Percentiles rank a stretch among this genome's conserved stretches.
These are phyloP conservation scores for Sherardia arvensis DNA, from an alignment of 257 asterid species.

Conservation along the genomic window DNA sequence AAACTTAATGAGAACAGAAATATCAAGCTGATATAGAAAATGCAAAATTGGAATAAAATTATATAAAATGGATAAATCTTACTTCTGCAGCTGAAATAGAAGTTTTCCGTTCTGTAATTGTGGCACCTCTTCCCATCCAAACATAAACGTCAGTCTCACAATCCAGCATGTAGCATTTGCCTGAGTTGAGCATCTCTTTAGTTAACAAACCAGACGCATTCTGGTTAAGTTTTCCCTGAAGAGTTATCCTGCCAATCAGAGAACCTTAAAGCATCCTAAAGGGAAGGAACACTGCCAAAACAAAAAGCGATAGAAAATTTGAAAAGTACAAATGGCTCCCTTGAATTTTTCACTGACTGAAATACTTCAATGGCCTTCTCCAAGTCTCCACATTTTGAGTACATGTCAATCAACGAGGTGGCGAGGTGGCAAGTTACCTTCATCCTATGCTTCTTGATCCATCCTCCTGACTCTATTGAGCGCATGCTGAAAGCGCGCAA, in stretches of 20 bases:
- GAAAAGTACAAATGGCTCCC: constrained; percentile 11
- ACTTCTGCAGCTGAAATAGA: constrained; percentile 58
- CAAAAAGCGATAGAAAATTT: constrained; percentile 9
- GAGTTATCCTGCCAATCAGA: constrained; percentile 44
- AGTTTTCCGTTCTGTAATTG: constrained; percentile 50
- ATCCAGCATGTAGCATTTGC: constrained; percentile 62
- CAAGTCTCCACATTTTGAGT: constrained; percentile 70
- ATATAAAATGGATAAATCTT: constrained; percentile 11
- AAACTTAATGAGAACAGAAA: neutral
- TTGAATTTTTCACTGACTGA: constrained; percentile 21
- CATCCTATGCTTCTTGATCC: constrained; percentile 55
- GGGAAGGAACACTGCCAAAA: constrained; percentile 9
- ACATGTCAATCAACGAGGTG: constrained; percentile 70
- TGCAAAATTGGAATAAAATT: neutral
- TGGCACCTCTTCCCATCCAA: constrained; percentile 71
- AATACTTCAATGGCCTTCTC: constrained; percentile 67
- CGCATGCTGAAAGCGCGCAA: constrained; percentile 66
- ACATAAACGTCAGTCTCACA: constrained; percentile 55
- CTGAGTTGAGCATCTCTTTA: constrained; percentile 49
- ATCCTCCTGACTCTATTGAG: constrained; percentile 67
- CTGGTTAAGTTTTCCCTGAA: constrained; percentile 37
- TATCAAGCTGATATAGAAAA: too few species aligned
- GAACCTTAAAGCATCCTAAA: constrained; percentile 35
- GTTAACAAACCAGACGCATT: constrained; percentile 35
- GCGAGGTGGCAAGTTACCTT: constrained; percentile 49